A percentile compares a stretch with the other conserved stretches of the same genome.
Conservation (phyloP, 495 filamentous ascomycete species). For the Tuber umbilicatum region DNA sequence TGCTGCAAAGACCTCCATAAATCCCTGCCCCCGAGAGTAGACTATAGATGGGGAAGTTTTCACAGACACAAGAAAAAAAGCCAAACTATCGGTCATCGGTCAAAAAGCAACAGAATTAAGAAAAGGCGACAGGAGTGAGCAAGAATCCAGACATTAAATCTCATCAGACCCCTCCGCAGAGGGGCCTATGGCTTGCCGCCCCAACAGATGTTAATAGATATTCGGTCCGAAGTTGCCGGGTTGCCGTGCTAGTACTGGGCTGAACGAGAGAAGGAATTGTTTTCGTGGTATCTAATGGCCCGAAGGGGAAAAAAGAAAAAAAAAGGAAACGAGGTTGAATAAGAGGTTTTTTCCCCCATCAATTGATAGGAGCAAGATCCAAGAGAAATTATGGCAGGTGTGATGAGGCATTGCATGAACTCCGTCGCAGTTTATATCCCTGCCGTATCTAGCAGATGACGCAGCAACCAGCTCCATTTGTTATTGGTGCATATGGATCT, state of each 20-base stretch:
- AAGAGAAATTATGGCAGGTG: conserved; percentile 41
- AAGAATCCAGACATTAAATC: conserved; percentile 22
- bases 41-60: conserved; percentile 19
- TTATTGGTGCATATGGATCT: conserved; percentile 93
- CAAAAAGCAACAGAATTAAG: conserved; percentile 22
- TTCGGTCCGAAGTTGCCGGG: conserved; percentile 14
- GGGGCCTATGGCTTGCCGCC: conserved; percentile 18
- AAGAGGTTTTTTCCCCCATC: conserved; percentile 51
- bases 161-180: conserved; percentile 9
- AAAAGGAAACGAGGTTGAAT: conserved; percentile 49
- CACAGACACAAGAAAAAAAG: conserved; percentile 16
- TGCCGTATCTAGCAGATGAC: conserved; percentile 53
- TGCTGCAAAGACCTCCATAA: conserved; percentile 18
- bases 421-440: conserved; percentile 34
- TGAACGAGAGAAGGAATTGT: conserved; percentile 13
- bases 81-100: conserved; percentile 1
- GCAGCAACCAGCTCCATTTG: conserved; percentile 75
- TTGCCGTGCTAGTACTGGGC: conserved; percentile 14
- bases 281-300: conserved; percentile 23
- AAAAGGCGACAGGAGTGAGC: conserved; percentile 21
- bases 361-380: not conserved
- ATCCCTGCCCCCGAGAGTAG: conserved; percentile 16
- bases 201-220: conserved; percentile 1
- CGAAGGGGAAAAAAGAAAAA: conserved; percentile 27
- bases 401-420: conserved; percentile 31